Evolutionary conservation across 1,139 yeast genomes (phyloP), one percentile per base, ranked within the genome.

Genomic region (Lizanozyma gosingica): DNA sequence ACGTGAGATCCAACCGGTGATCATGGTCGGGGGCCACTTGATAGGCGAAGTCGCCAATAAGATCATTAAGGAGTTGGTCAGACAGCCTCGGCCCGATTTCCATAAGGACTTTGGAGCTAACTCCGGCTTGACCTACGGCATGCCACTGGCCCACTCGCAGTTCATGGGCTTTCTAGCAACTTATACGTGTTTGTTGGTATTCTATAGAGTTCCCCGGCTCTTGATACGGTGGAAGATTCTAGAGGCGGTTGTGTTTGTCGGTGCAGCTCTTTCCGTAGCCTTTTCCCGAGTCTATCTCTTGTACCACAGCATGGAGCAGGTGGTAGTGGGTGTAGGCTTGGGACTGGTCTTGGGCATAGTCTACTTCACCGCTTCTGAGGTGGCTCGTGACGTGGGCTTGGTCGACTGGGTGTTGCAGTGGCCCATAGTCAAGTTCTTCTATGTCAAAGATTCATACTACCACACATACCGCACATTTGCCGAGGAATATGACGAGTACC

Each of bases 91-190:
- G 42, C 98, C 98, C 0, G 66, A 72, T 4, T 67, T 66, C 51
- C 78, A 78, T 50, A 70, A 67, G 40, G 74, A 69, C 33, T 67
- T 72, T 53, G 66, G 79, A 47, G 42, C 69, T 47, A 65, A 74
- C 46, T 60, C 62, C 62, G 71, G 53, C 36, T 67, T 80, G 40
- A 83, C 86, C 2, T 87, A 83, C 57, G 98, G 98, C 0, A 90
- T 92, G 97, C 98, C 98, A 0, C 80, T 92, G 42, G 96, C 97
- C 2, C 98, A 92, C 59, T 80, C 96, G 0, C 98, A 92, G 61
- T 92, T 90, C 60, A 84, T 88, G 88, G 94, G 95, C 1, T 92
- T 80, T 59, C 80, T 83, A 52, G 76, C 82, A 14, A 72, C 80
- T 3, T 88, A 86, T 58, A 67, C 78, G 42, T 56, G 72, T 6